Evolutionary conservation across 1,284 basidiomycete species (phyloP), one percentile per base, ranked within the genome.

Genomic region (Cryptococcus sp.): DNA sequence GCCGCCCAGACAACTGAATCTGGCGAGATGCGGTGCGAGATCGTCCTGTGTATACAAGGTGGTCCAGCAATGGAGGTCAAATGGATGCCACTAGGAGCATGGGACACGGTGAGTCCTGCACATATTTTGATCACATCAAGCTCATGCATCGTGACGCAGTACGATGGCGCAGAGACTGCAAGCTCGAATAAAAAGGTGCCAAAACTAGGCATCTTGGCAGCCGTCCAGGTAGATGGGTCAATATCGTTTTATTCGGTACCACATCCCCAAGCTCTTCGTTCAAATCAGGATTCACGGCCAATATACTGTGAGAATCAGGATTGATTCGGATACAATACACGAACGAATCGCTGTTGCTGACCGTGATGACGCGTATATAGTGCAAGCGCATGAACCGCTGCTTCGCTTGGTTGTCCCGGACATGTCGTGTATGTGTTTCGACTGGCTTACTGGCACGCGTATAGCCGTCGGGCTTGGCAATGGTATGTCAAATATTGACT

Each of bases 61-160:
- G 89, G 91, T 0, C 83, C 87, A 4, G 88, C 86, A 4, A 83
- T 86, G 63, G 86, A 89, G 52, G 70, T 93, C 17, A 89, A 87
- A 75, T 96, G 93, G 92, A 93, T 91, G 77, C 93, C 92, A 3
- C 72, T 91, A 39, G 91, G 91, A 0, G 84, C 86, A 19, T 84
- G 90, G 67, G 89, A 92, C 67, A 57, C 74, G 49, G 80, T 79
- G 45, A 64, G 76, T 62, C 29, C 11, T 10, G 11, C 51, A 3
- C 38, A 7, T 16, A 11, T 17, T n/a, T 29, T 52, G 13, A 13
- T 45, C 26, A 22, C 15, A 37, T 5, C 19, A n/a, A 29, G 25
- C 19, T 26, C n/a, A 23, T 26, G 22, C 29, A n/a, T 7, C 47
- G 3, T 49, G 41, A 23, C 5, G 17, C 51, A 70, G 68, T 52